These are phyloP conservation scores for Leccinum broughii DNA, from an alignment of 768 basidiomycete genomes.

Conservation along the genomic window DNA sequence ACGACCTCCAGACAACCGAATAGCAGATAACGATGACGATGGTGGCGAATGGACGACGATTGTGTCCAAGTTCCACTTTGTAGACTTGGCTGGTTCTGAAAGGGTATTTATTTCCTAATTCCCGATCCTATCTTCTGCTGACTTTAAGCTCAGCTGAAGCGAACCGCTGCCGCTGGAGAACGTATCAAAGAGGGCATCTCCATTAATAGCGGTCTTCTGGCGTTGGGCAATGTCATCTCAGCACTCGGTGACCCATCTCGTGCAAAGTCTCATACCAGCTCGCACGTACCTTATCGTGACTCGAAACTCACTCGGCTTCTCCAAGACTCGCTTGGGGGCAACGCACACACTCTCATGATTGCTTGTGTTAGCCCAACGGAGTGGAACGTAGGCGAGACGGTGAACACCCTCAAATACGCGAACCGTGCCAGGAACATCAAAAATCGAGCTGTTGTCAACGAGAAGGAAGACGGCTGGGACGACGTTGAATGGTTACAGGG, in stretches of 20 bases:
- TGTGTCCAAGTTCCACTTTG: conserved; percentile 96
- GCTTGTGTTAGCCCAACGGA: conserved; percentile 97
- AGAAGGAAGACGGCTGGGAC: conserved; percentile 98
- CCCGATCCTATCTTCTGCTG: conserved; percentile 13
- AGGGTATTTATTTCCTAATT: conserved; percentile 49
- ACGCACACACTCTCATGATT: conserved; percentile 98
- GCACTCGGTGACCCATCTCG: conserved; percentile 93
- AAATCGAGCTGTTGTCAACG: conserved; percentile 88
- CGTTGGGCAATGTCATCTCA: conserved; percentile 97
- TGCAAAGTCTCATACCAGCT: conserved; percentile 77
- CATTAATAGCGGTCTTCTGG: conserved; percentile 95
- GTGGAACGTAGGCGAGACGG: conserved; percentile 91
- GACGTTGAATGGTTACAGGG: conserved; percentile 96
- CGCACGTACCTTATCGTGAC: conserved; percentile 96
- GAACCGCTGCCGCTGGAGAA: conserved; percentile 94
- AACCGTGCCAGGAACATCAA: conserved; percentile 97
- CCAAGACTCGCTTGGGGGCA: conserved; percentile 92
- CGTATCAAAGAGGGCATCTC: conserved; percentile 99
- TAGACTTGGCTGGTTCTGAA: conserved; percentile 97
- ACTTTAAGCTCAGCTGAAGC: conserved; percentile 67
- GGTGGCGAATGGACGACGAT: conserved; percentile 85
- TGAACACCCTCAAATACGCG: conserved; percentile 95
- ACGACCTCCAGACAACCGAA: conserved; percentile 50
- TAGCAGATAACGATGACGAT: conserved; percentile 53
- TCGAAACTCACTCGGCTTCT: conserved; percentile 87